phyloP scores from a whole-genome alignment of 2,329 filamentous ascomycete genomes.

The Neophaeococcomyces aloes region DNA sequence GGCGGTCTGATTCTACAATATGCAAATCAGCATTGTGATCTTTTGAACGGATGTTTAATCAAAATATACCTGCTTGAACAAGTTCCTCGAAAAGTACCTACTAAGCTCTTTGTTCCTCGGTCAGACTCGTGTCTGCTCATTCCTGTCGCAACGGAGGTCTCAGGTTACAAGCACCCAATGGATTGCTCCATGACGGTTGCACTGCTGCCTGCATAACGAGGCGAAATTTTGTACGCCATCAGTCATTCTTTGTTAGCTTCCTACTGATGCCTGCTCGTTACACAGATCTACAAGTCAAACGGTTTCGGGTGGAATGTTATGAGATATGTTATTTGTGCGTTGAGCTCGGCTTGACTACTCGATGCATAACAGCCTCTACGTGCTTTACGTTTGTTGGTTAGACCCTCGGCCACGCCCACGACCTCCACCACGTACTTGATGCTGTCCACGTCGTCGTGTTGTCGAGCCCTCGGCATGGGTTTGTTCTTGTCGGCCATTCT shows the following conservation, averaged over 20 bases:
- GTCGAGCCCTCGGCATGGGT: constrained; percentile 1
- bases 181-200: background rate
- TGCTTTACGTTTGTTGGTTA: constrained; percentile 10
- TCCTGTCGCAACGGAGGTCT: too few relatives aligned
- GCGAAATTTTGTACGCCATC: background rate
- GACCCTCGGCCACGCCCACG: constrained; percentile 1
- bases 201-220: constrained; percentile 7
- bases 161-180: too few relatives aligned
- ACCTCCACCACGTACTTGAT: constrained; percentile 3
- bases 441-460: constrained; percentile 9
- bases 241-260: background rate
- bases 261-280: background rate
- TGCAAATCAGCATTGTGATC: too few relatives aligned
- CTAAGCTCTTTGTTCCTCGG: too few relatives aligned
- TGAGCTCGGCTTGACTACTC: background rate
- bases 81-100: too few relatives aligned
- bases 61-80: too few relatives aligned
- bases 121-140: too few relatives aligned
- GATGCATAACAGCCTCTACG: constrained; percentile 3
- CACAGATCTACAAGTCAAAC: constrained; percentile 3
- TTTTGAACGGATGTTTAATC: too few relatives aligned
- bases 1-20: too few relatives aligned
- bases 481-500: background rate
- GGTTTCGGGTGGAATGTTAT: too few relatives aligned
- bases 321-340: constrained; percentile 2